A percentile compares a stretch with the other conserved stretches of the same genome.
Conservation (phyloP, 352 stramenopile genomes). For the Phytophthora quininea region DNA sequence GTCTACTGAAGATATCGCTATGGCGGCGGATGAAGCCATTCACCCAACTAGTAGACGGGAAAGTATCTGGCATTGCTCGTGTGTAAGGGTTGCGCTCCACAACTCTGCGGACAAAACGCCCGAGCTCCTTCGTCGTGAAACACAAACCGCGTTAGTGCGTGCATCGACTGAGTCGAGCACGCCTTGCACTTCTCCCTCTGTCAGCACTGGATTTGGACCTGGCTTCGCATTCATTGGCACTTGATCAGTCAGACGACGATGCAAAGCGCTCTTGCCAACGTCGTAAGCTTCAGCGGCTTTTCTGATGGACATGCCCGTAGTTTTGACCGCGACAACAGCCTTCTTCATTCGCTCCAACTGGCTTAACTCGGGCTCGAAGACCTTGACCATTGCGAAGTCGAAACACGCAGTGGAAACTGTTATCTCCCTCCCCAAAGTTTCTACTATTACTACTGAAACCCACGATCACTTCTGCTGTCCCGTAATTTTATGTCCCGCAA, state of each 20-base stretch:
- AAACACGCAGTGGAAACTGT: too few species aligned
- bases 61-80: neutral
- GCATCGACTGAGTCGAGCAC: neutral
- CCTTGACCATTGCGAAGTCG: too few species aligned
- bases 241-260: neutral
- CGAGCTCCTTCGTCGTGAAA: neutral
- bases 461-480: too few species aligned
- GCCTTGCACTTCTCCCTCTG: neutral
- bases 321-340: neutral
- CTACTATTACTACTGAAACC: too few species aligned
- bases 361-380: too few species aligned
- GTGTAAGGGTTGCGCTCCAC: neutral
- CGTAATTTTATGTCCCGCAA: too few species aligned
- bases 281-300: neutral
- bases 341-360: neutral
- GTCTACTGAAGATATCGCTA: neutral
- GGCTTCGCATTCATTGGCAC: neutral
- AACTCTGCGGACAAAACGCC: neutral
- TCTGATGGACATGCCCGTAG: neutral
- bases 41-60: neutral
- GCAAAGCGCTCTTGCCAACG: neutral
- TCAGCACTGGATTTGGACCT: neutral
- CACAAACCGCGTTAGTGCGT: neutral
- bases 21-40: neutral
- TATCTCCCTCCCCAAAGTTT: too few species aligned